phyloP scores from a whole-genome alignment of 148 eudicot genomes.

The Rhododendron griersonianum region DNA sequence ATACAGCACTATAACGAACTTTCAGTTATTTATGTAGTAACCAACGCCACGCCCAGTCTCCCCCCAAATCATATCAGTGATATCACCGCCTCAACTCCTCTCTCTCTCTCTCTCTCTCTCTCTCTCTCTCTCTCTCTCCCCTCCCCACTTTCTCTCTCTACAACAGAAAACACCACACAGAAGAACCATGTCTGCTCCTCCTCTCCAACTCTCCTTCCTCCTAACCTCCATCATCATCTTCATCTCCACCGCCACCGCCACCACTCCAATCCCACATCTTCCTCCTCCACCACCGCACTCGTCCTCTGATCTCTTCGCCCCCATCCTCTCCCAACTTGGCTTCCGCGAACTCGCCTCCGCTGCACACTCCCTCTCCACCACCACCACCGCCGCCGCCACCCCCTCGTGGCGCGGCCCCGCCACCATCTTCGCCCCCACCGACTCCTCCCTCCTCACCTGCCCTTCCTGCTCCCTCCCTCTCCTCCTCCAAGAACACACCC shows the following conservation, averaged over 20 bases:
- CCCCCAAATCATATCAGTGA: not conserved
- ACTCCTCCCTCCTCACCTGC: slow-evolving; percentile 44
- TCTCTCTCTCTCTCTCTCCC: too few species aligned
- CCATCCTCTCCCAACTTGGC: slow-evolving; percentile 12
- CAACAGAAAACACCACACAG: not conserved
- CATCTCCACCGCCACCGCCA: not conserved
- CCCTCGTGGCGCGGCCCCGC: slow-evolving; percentile 19
- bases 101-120: not conserved
- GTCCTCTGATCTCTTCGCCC: not conserved
- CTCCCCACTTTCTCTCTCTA: not conserved
- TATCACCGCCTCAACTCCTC: not conserved
- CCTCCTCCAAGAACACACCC: slow-evolving; percentile 46
- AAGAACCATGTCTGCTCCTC: not conserved
- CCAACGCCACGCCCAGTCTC: not conserved
- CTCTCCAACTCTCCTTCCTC: not conserved
- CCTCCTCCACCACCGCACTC: not conserved
- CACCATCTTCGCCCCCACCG: slow-evolving; percentile 51
- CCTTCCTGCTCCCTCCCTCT: slow-evolving; percentile 50
- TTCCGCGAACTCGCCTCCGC: slow-evolving; percentile 6
- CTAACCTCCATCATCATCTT: not conserved
- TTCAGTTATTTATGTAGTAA: not conserved
- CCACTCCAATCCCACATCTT: not conserved
- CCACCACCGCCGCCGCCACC: too few species aligned
- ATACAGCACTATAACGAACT: not conserved
- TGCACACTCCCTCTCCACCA: not conserved